Evolutionary conservation across 2,329 filamentous ascomycete species (phyloP), one percentile per base, ranked within the genome.

Genomic region (Sphaerulina vaccinii): DNA sequence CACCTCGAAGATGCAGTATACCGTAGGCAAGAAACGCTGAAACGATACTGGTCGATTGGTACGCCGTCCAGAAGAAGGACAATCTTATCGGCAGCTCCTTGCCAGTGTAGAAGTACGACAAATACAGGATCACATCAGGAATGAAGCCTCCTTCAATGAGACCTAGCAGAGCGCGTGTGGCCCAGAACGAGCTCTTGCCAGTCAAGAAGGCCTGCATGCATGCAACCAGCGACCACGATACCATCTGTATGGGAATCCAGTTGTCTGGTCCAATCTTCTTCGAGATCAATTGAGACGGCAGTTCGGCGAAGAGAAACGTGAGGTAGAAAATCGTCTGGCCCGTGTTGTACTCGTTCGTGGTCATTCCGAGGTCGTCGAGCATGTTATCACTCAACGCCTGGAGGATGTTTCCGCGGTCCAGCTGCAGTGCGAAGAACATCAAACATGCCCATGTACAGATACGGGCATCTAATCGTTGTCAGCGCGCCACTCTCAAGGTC

Each of bases 31-130:
- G 66, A 58, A 83, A 81, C 1, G 81, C 79, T 0, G 80, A 76
- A 3, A 78, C 61, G 27, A 84, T 81, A 39, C 79, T 75, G 0
- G 79, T 79, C 0, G 74, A 74, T 52, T 79, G 79, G 11, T 86
- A 81, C 0, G 84, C 78, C 1, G 58, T 81, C 87, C 86, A 90
- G 71, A 90, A 90, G n/a, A 77, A 82, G 58, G 81, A 81, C n/a
- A 90, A 71, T 1, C 87, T 79, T 10, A 79, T 77, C 0, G 86
- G 85, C 0, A 91, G 73, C 65, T 90, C 87, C 46, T 77, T 77
- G 0, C 81, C 81, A 39, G 82, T 90, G 71, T 90, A 91, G 41
- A 56, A 91, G 67, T 90, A 90, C 3, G 81, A 84, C 5, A 89
- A 73, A 68, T 85, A 90, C 0, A 87, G 72, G 11, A 87, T 79